A percentile compares a stretch with the other conserved stretches of the same genome.
These are phyloP conservation scores for Penicilliopsis zonata DNA, from an alignment of 495 filamentous ascomycete species.

Conservation along the genomic window DNA sequence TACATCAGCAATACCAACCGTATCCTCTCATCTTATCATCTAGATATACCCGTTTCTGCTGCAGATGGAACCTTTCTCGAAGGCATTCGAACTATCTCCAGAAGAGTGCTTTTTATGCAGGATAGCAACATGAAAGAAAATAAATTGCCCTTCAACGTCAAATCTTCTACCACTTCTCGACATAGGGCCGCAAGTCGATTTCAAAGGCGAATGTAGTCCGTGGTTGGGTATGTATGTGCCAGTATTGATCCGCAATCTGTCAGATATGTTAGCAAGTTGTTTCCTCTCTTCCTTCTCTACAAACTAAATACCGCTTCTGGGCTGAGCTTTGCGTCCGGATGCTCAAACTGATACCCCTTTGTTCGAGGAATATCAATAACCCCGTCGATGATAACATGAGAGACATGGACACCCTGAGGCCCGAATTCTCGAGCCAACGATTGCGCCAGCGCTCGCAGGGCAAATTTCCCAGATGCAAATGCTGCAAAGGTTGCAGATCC, in stretches of 20 bases:
- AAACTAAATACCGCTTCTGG: constrained; percentile 60
- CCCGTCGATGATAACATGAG: constrained; percentile 77
- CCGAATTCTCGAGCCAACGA: constrained; percentile 79
- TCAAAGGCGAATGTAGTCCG: constrained; percentile 72
- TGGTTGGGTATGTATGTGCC: constrained; percentile 80
- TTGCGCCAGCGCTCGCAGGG: constrained; percentile 64
- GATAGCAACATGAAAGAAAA: neutral
- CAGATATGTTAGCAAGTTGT: constrained; percentile 7
- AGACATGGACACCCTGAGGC: constrained; percentile 78
- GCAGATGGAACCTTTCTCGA: too few relatives aligned
- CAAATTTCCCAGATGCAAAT: constrained; percentile 76
- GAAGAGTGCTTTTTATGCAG: neutral
- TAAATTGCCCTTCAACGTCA: neutral
- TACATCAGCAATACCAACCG: neutral
- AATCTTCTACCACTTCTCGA: constrained; percentile 56
- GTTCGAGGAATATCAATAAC: constrained; percentile 76
- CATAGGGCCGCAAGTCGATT: constrained; percentile 67
- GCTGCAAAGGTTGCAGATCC: constrained; percentile 56
- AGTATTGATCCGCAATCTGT: constrained; percentile 85
- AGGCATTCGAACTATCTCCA: too few relatives aligned
- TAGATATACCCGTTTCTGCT: too few relatives aligned
- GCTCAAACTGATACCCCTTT: constrained; percentile 45
- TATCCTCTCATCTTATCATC: too few relatives aligned
- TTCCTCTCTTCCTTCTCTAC: neutral
- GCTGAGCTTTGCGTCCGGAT: constrained; percentile 61